Evolutionary conservation across 2,329 filamentous ascomycete species (phyloP), one percentile per base, ranked within the genome.

Genomic region (Fusarium avenaceum): DNA sequence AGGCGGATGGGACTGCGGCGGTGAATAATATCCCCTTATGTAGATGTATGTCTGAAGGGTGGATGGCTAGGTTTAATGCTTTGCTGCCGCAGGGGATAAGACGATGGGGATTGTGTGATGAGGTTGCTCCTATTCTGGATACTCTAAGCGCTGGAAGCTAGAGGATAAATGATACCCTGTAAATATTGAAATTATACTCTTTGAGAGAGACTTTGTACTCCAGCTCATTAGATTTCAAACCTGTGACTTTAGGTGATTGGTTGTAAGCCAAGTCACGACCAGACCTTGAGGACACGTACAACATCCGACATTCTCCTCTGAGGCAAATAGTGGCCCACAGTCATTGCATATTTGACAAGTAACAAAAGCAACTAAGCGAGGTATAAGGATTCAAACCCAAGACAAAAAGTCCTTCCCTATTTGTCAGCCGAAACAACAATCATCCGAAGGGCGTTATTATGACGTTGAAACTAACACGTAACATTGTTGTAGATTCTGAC

Each of bases 11-110:
- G 0, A 74, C 69, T 0, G 66, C 72, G 1, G 70, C 74, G 0
- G 43, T 79, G n/a, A 69, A 76, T 5, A 71, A 74, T 3, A 73
- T 79, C 11, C 68, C 73, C 7, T 40, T 80, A 2, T 80, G 78
- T 42, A 64, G 63, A 20, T 79, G 77, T 57, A 73, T 75, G 2
- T 51, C 50, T 0, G 63, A 67, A 13, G 69, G 71, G 0, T 76
- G 74, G 74, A 71, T 75, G 70, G 61, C 63, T 8, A 65, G 74
- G 3, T 76, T 74, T 2, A 63, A 67, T 9, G 63, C 65, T 0
- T 47, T 66, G 19, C 50, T 76, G 19, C 65, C 67, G 2, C 58
- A 60, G 32, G 72, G 71, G 3, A 59, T 19, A 3, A 60, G 66
- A 3, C 55, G 48, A 14, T 76, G 74, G 74, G 71, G 67, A 8